These are phyloP conservation scores for Pterocarpus macrocarpus DNA, from an alignment of 306 rosid genomes.

Conservation along the genomic window DNA sequence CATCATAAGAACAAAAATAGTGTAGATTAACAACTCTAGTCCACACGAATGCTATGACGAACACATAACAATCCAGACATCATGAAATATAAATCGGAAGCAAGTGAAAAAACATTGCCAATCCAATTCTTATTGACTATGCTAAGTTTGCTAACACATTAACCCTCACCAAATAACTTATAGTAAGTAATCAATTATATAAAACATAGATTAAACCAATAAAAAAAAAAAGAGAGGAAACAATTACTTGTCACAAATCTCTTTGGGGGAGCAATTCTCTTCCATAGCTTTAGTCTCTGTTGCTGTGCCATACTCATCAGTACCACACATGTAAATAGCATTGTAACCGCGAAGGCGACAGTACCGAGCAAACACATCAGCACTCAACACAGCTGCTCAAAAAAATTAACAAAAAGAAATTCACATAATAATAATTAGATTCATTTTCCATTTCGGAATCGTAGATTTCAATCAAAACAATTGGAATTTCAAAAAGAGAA, in stretches of 20 bases:
- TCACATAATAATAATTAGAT: not conserved
- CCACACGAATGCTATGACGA: not conserved
- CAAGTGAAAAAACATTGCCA: conserved; percentile 22
- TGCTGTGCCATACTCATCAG: conserved; percentile 95
- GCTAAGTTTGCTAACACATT: not conserved
- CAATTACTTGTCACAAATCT: conserved; percentile 89
- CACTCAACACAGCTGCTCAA: conserved; percentile 82
- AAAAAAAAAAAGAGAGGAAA: not conserved
- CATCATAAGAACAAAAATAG: not conserved
- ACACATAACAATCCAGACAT: not conserved
- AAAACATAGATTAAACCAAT: not conserved
- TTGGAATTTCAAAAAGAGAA: too few relatives aligned
- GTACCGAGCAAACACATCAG: conserved; percentile 92
- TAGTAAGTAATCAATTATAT: not conserved
- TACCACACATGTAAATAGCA: conserved; percentile 86
- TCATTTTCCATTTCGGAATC: not conserved
- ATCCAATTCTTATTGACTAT: not conserved
- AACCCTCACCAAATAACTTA: conserved; percentile 23
- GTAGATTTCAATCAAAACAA: not conserved
- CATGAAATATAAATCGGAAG: not conserved
- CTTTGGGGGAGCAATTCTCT: conserved; percentile 87
- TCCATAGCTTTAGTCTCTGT: conserved; percentile 98
- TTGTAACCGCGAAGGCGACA: conserved; percentile 89
- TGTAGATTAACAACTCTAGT: not conserved
- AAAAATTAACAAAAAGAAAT: conserved; percentile 16